A percentile compares a stretch with the other conserved stretches of the same genome.
Conservation (phyloP, 768 basidiomycete genomes). For the Pleurotus giganteus region DNA sequence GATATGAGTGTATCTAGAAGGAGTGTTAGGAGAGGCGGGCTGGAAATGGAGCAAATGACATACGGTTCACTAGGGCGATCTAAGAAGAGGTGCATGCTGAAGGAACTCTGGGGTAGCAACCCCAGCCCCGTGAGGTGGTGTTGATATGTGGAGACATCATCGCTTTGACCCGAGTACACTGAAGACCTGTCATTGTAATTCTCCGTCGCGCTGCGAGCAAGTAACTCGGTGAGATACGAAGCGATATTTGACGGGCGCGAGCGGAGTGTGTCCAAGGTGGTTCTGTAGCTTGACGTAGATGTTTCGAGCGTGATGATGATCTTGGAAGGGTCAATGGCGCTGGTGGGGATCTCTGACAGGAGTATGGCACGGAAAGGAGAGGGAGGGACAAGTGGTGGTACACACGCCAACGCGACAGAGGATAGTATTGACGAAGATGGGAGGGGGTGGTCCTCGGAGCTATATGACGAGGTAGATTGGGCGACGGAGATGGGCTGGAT, state of each 20-base stretch:
- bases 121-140: conserved; percentile 65
- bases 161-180: conserved; percentile 51
- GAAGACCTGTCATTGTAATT: conserved; percentile 48
- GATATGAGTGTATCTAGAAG: conserved; percentile 64
- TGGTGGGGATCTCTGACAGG: conserved; percentile 52
- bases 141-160: conserved; percentile 54
- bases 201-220: conserved; percentile 13
- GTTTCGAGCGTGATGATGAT: conserved; percentile 75
- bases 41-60: conserved; percentile 27
- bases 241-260: conserved; percentile 71
- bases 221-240: conserved; percentile 48
- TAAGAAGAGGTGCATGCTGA: conserved; percentile 68
- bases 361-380: conserved; percentile 60
- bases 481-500: conserved; percentile 34
- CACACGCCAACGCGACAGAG: background rate
- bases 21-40: conserved; percentile 7
- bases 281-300: conserved; percentile 60
- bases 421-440: conserved; percentile 32
- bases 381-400: conserved; percentile 39
- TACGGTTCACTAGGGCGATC: conserved; percentile 80
- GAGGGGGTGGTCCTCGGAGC: conserved; percentile 43
- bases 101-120: conserved; percentile 42
- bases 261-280: conserved; percentile 62
- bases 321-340: conserved; percentile 52
- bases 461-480: conserved; percentile 31